phyloP scores from a whole-genome alignment of 2,329 filamentous ascomycete genomes.

The Atkinsonella texensis region DNA sequence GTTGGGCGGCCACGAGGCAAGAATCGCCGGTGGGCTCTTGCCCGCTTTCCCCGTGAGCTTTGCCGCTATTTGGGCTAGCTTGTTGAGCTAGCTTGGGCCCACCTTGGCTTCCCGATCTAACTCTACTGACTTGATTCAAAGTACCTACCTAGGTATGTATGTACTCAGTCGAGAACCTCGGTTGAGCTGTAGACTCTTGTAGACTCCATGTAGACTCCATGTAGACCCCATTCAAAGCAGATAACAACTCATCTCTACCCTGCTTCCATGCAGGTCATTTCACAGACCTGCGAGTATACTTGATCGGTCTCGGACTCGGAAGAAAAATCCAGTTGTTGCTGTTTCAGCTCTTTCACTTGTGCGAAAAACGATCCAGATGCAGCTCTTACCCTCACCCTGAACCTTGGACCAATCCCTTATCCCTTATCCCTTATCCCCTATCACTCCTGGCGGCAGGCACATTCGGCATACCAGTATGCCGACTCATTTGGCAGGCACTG shows the following conservation, averaged over 20 bases:
- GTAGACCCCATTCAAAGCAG: neutral
- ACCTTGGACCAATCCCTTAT: too few species aligned
- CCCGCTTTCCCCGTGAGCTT: conserved; percentile 3
- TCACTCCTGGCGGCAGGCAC: neutral
- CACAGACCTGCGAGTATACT: neutral
- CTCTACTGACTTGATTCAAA: neutral
- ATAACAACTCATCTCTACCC: neutral
- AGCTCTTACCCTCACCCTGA: too few species aligned
- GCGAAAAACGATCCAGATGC: too few species aligned
- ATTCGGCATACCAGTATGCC: too few species aligned
- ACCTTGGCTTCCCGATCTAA: conserved; percentile 2
- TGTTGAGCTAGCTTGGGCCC: neutral
- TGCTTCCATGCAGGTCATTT: neutral
- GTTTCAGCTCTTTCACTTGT: too few species aligned
- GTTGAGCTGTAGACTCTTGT: too few species aligned
- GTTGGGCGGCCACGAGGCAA: conserved; percentile 1
- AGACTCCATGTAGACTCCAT: too few species aligned
- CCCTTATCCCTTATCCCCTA: neutral
- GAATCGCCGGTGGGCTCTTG: conserved; percentile 1
- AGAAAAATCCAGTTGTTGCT: too few species aligned
- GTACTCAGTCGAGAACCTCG: too few species aligned
- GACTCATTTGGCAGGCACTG: neutral
- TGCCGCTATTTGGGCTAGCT: conserved; percentile 1
- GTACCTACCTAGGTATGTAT: too few species aligned
- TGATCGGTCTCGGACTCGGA: neutral